phyloP scores from a whole-genome alignment of 805 yeast species.

The Metschnikowia sp. region DNA sequence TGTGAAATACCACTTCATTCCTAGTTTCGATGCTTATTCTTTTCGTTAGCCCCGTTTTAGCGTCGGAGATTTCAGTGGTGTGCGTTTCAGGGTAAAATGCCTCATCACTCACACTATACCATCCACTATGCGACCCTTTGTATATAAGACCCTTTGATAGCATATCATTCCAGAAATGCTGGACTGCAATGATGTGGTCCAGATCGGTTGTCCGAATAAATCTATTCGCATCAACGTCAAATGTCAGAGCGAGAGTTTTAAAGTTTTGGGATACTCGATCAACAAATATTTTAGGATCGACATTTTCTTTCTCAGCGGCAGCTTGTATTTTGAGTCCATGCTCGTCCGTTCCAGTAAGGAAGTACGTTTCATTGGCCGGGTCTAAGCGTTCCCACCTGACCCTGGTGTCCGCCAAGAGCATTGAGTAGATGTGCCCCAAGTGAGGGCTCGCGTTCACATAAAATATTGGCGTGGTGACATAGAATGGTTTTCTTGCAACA shows the following conservation, averaged over 20 bases:
- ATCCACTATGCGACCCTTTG: slow-evolving; percentile 82
- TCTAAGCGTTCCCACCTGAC: slow-evolving; percentile 63
- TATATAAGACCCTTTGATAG: slow-evolving; percentile 63
- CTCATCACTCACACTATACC: slow-evolving; percentile 95
- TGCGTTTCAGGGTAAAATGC: slow-evolving; percentile 87
- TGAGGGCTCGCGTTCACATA: slow-evolving; percentile 96
- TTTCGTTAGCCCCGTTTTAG: slow-evolving; percentile 26
- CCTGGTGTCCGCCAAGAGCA: slow-evolving; percentile 77
- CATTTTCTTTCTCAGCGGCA: slow-evolving; percentile 60
- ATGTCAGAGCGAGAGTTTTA: slow-evolving; percentile 53
- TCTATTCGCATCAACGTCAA: slow-evolving; percentile 61
- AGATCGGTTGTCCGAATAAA: slow-evolving; percentile 88
- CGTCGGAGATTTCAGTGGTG: slow-evolving; percentile 39
- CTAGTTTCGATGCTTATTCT: slow-evolving; percentile 64
- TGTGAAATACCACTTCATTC: slow-evolving; percentile 68
- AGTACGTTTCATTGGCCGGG: slow-evolving; percentile 35
- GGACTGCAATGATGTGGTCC: slow-evolving; percentile 70
- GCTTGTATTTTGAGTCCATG: slow-evolving; percentile 90
- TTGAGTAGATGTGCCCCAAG: slow-evolving; percentile 86
- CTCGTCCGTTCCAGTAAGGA: slow-evolving; percentile 95
- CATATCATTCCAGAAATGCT: slow-evolving; percentile 65
- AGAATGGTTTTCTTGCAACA: slow-evolving; percentile 29
- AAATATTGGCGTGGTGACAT: slow-evolving; percentile 87
- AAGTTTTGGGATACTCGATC: slow-evolving; percentile 67
- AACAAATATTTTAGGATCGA: slow-evolving; percentile 63